These are phyloP conservation scores for Dioszegia crocea DNA, from an alignment of 768 basidiomycete genomes.

Conservation along the genomic window DNA sequence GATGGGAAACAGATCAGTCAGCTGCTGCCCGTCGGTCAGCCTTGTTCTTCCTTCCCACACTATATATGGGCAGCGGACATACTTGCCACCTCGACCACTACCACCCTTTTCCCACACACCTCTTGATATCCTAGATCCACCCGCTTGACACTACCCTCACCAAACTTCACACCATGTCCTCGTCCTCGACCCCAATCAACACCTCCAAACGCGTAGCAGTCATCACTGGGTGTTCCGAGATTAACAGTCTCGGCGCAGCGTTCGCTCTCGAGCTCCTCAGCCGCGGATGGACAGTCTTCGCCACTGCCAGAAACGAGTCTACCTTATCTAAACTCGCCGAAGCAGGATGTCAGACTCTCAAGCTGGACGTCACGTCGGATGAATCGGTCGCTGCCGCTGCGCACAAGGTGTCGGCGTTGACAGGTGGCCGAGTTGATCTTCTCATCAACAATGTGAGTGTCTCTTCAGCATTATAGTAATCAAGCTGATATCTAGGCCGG, in stretches of 20 bases:
- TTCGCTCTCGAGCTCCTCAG: conserved; percentile 7
- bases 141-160: too few species aligned
- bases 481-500: neutral
- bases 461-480: neutral
- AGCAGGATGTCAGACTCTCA: conserved; percentile 3
- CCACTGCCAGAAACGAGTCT: conserved; percentile 13
- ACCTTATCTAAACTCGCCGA: conserved; percentile 5
- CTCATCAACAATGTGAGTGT: conserved; percentile 19
- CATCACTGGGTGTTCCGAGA: conserved; percentile 18
- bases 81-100: too few species aligned
- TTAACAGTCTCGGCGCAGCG: conserved; percentile 1
- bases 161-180: too few species aligned
- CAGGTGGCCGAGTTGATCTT: conserved; percentile 3
- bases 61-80: too few species aligned
- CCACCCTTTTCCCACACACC: too few species aligned
- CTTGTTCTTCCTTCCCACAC: too few species aligned
- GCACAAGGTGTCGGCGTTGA: neutral
- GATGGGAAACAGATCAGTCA: too few species aligned
- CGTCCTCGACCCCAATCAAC: too few species aligned
- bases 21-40: too few species aligned
- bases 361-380: conserved; percentile 5
- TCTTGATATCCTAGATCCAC: too few species aligned
- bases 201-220: conserved; percentile 1
- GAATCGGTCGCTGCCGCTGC: conserved; percentile 2
- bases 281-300: conserved; percentile 16